Evolutionary conservation across 2,329 filamentous ascomycete genomes (phyloP), one percentile per base, ranked within the genome.

Genomic region (Diaporthe australafricana): DNA sequence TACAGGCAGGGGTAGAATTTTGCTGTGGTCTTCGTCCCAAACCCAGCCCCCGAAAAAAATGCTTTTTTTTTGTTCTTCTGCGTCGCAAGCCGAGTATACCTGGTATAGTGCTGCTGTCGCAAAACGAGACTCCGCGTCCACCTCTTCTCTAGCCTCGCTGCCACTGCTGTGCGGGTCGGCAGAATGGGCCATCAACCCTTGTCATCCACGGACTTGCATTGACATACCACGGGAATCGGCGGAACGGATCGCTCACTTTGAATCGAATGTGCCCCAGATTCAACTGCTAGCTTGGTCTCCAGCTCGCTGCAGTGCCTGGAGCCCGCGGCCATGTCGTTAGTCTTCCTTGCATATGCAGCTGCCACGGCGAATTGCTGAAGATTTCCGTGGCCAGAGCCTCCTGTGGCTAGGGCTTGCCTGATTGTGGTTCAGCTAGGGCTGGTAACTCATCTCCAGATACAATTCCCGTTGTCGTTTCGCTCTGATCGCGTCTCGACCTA

Each of bases 191-290:
- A 35, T 35, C 38, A 9, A 27, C 62, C 56, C 56, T 63, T 40
- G 53, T 66, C 69, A 55, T 25, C 56, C 48, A 27, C n/a, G 50
- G 32, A 65, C 69, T 53, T 68, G 69, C 72, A 72, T 62, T 66
- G 66, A 25, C 56, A 65, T 66, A 69, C 69, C 72, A 72, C 57
- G 53, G 56, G 48, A 53, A 53, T 66, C 42, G 25, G 63, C 65
- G 72, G 72, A 69, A 65, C 72, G 65, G 72, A 68, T 73, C 72
- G 63, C 62, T 65, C 56, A 72, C 52, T 66, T 66, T 69, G 22
- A 55, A 68, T 68, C 65, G 70, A 53, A 60, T 56, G 52, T 62
- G 27, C 62, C 27, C 62, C 30, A 67, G 68, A 48, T 67, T 50
- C 22, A 38, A 60, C 20, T 50, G 55, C 67, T 69, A 35, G 56